Evolutionary conservation across 176 grass and related monocot genomes (phyloP).

Genomic region (Avena eriantha): DNA sequence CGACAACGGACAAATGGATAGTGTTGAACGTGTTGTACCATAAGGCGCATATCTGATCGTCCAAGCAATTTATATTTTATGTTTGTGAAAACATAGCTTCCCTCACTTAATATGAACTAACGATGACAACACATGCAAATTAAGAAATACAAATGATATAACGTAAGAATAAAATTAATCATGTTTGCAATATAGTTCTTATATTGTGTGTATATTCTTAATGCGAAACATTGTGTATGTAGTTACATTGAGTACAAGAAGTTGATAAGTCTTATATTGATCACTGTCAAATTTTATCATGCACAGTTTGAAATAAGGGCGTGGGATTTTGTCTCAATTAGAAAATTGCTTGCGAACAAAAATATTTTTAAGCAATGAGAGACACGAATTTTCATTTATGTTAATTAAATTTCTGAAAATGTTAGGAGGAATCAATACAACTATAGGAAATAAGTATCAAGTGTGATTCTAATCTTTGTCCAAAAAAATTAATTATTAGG

Average conservation of each 20-base stretch:
- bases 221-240: background rate
- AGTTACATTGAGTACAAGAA: background rate
- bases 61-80: background rate
- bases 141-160: background rate
- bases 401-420: background rate
- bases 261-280: background rate
- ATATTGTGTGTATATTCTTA: background rate
- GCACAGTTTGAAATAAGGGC: background rate
- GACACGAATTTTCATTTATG: background rate
- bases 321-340: background rate
- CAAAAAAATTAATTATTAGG: no score
- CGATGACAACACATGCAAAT: background rate
- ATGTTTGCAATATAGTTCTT: background rate
- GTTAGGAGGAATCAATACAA: background rate
- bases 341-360: background rate
- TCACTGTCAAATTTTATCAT: background rate
- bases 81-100: background rate
- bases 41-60: background rate
- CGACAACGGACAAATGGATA: background rate
- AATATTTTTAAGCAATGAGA: background rate
- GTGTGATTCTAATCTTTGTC: no score
- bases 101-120: background rate
- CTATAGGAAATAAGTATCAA: background rate
- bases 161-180: background rate
- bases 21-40: background rate